Conservation (phyloP, 1,284 basidiomycete genomes). For the Cryptococcus sp. region DNA sequence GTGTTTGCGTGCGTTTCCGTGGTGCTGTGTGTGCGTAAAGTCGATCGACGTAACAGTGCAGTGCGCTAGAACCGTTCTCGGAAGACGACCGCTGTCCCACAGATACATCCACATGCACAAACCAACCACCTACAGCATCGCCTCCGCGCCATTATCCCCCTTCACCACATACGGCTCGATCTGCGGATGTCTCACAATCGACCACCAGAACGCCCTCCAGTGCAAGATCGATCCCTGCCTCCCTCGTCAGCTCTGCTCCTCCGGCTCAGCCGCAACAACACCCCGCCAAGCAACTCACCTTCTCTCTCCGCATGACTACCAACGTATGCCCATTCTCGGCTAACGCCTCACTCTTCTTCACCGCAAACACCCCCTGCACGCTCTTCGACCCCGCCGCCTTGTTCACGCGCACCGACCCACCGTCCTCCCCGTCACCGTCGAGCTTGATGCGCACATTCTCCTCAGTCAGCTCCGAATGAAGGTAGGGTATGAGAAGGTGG, state of each 20-base stretch:
- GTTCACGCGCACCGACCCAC: slow-evolving; percentile 23
- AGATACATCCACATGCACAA: too few species aligned
- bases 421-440: neutral
- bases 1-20: too few species aligned
- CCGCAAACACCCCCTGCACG: slow-evolving; percentile 34
- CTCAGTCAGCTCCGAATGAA: slow-evolving; percentile 24
- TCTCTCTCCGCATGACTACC: slow-evolving; percentile 39
- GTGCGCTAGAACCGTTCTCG: too few species aligned
- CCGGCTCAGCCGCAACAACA: neutral
- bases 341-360: slow-evolving; percentile 35
- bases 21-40: too few species aligned
- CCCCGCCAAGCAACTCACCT: slow-evolving; percentile 25
- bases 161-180: slow-evolving; percentile 40
- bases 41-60: too few species aligned
- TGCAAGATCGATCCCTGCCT: slow-evolving; percentile 44
- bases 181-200: slow-evolving; percentile 31
- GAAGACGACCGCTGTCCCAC: too few species aligned
- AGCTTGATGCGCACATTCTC: slow-evolving; percentile 19
- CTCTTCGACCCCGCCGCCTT: slow-evolving; percentile 40
- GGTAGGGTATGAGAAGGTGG: slow-evolving; percentile 27
- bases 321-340: slow-evolving; percentile 31
- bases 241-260: neutral
- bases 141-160: slow-evolving; percentile 21
- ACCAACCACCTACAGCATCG: too few species aligned
- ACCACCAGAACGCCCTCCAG: slow-evolving; percentile 49